Base-by-base conservation (phyloP, 768 basidiomycete species). In the Leccinellum albellum region DNA sequence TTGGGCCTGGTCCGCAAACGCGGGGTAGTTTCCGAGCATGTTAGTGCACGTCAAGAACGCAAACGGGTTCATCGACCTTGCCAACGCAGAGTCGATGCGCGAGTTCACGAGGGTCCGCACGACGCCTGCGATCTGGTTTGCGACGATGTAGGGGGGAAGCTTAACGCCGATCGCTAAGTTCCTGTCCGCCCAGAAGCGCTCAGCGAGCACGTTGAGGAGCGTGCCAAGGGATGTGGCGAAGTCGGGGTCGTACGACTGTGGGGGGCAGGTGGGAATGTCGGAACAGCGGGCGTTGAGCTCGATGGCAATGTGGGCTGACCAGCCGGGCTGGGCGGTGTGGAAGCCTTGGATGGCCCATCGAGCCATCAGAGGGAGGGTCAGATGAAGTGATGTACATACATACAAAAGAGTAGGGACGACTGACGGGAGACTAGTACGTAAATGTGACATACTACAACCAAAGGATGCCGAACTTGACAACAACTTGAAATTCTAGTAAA, bases 21-120 rank as follows among this genome's bases (percentile, higher is more conserved):
- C 72, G 50, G 92, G 71, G 29, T 82, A 77, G 56, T 82, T 84
- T 24, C 91, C 91, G 17, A 94, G 78, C 3, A 90, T 92, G 66
- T 93, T 92, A 24, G 87, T 91, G 65, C 87, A 86, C 14, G 88
- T 88, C 64, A 93, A 66, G 72, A 90, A 94, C 12, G 88, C 79
- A 60, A 92, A 77, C 6, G 87, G 81, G 57, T 79, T 79, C 35
- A 63, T 51, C 17, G 66, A 61, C 46, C 54, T 54, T 13, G 54
- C 64, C 13, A 56, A 49, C 14, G 1, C 49, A 4, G 57, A 17
- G 46, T 64, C 57, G 15, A 44, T 14, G 10, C 52, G 61, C 33
- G 76, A 73, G 53, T 83, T 75, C 17, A 65, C 63, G 42, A 91
- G 67, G 46, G 70, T 72, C 12, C 74, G 68, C 21, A 89, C 60